phyloP scores from a whole-genome alignment of 257 asterid species.

The Agastache rugosa region DNA sequence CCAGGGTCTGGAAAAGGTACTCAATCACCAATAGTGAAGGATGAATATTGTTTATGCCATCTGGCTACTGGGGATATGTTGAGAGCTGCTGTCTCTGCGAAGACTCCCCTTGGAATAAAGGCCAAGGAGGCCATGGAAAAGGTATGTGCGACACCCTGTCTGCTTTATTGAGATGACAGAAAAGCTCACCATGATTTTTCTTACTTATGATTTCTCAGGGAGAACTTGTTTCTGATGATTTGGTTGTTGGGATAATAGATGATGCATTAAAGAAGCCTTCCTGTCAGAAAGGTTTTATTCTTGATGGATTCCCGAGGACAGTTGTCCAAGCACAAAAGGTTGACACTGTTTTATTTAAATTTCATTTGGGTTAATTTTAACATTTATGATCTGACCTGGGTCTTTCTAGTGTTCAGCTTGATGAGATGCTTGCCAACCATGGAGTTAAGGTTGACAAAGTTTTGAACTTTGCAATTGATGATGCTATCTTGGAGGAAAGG shows the following conservation, averaged over 20 bases:
- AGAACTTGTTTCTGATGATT: conserved; percentile 92
- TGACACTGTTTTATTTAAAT: conserved; percentile 23
- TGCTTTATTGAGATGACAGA: conserved; percentile 16
- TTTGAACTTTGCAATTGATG: conserved; percentile 93
- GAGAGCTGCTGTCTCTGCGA: conserved; percentile 93
- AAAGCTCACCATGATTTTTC: conserved; percentile 3
- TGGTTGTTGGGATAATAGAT: conserved; percentile 91
- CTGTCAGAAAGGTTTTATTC: conserved; percentile 92
- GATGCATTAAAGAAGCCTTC: conserved; percentile 94
- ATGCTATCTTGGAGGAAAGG: conserved; percentile 91
- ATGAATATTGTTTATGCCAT: conserved; percentile 89
- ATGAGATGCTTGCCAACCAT: conserved; percentile 83
- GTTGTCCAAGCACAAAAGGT: conserved; percentile 95
- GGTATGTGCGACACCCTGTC: conserved; percentile 42
- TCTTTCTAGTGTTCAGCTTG: conserved; percentile 61
- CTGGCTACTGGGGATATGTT: conserved; percentile 97
- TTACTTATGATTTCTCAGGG: conserved; percentile 59
- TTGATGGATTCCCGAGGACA: conserved; percentile 97
- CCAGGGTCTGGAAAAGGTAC: conserved; percentile 98
- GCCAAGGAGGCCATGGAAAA: conserved; percentile 97
- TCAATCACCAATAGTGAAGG: conserved; percentile 89
- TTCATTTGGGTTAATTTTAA: neutral
- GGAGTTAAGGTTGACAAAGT: conserved; percentile 89
- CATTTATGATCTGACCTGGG: conserved; percentile 23
- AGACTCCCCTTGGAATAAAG: conserved; percentile 89